phyloP scores from a whole-genome alignment of 495 filamentous ascomycete species.

The Platismatia glauca region DNA sequence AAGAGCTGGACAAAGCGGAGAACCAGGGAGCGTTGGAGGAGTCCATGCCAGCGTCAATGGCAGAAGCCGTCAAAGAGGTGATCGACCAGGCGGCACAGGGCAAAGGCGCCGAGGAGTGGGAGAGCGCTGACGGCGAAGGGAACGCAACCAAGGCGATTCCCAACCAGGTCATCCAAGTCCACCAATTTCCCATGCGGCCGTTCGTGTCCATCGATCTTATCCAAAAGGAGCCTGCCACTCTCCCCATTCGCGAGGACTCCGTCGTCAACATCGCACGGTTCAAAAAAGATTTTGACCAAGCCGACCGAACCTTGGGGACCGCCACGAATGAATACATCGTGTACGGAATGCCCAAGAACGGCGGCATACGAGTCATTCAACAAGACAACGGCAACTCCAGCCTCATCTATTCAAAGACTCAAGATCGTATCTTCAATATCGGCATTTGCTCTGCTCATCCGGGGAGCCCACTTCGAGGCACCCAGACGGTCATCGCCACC shows the following conservation, averaged over 20 bases:
- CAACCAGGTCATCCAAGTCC: slow-evolving; percentile 60
- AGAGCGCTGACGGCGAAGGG: slow-evolving; percentile 66
- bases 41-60: slow-evolving; percentile 39
- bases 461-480: slow-evolving; percentile 40
- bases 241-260: slow-evolving; percentile 42
- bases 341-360: slow-evolving; percentile 84
- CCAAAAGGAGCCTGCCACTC: slow-evolving; percentile 25
- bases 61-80: slow-evolving; percentile 48
- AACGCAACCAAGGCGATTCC: slow-evolving; percentile 57
- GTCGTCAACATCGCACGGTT: slow-evolving; percentile 84
- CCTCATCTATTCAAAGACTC: slow-evolving; percentile 76
- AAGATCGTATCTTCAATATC: slow-evolving; percentile 92
- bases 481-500: slow-evolving; percentile 77
- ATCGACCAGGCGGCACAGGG: slow-evolving; percentile 49
- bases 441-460: slow-evolving; percentile 56
- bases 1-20: slow-evolving; percentile 49
- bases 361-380: slow-evolving; percentile 82
- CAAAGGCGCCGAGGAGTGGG: slow-evolving; percentile 58
- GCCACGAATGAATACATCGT: slow-evolving; percentile 88
- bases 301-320: slow-evolving; percentile 83
- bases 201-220: slow-evolving; percentile 71
- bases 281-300: slow-evolving; percentile 95
- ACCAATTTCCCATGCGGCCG: slow-evolving; percentile 91
- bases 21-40: slow-evolving; percentile 44
- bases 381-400: slow-evolving; percentile 87